Percentiles rank a stretch among this genome's conserved stretches.
Evolutionary conservation across 106 monocot species (phyloP).

Genomic region (Dactylorhiza incarnata): DNA sequence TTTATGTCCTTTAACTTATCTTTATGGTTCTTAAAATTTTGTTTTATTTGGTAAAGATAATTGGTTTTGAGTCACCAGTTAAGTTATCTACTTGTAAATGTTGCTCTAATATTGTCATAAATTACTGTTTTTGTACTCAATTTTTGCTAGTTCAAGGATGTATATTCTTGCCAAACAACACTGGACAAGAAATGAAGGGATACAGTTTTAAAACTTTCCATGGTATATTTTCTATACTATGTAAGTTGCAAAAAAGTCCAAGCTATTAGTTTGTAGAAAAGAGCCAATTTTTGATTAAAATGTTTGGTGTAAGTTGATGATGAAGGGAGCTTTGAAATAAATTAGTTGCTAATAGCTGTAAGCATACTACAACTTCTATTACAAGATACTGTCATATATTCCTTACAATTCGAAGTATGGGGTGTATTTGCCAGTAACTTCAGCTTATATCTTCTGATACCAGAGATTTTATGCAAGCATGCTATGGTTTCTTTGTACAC

Average conservation of each 20-base stretch:
- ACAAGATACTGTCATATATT: no score
- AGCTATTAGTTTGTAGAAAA: not conserved
- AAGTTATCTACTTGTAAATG: not conserved
- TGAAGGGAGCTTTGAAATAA: not conserved
- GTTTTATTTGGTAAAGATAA: no score
- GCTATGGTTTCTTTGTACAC: no score
- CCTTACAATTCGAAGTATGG: no score
- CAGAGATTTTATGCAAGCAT: no score
- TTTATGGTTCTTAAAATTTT: not conserved
- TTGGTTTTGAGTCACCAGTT: not conserved
- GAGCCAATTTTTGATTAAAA: not conserved
- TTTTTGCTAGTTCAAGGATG: not conserved
- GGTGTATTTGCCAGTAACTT: no score
- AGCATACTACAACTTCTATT: no score
- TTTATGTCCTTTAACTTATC: constrained; percentile 2
- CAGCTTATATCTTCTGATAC: no score
- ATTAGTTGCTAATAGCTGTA: not conserved
- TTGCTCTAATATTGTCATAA: not conserved
- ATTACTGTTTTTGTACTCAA: not conserved
- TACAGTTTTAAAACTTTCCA: not conserved
- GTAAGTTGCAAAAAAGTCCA: not conserved
- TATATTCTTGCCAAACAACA: not conserved
- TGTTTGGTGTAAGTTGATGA: not conserved
- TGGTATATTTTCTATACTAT: not conserved
- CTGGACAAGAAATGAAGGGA: not conserved